Evolutionary conservation across 2,329 filamentous ascomycete genomes (phyloP).

Genomic region (Salinomyces thailandicus): DNA sequence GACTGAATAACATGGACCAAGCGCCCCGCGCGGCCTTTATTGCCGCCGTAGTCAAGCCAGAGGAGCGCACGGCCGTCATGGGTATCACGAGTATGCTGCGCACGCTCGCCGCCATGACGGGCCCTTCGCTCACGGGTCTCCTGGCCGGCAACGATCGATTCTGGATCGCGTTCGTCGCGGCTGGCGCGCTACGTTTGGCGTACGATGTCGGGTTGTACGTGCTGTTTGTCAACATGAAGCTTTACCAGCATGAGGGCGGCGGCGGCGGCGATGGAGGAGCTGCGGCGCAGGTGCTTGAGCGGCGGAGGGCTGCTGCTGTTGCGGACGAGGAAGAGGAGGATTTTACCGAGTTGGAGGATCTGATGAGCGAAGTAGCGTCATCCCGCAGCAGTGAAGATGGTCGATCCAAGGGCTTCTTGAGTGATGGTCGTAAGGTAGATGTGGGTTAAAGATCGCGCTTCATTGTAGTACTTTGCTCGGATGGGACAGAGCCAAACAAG

Average conservation of each 20-base stretch:
- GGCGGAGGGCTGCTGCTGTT: no score
- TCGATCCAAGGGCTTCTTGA: no score
- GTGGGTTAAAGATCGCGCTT: no score
- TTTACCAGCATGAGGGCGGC: slow-evolving; percentile 25
- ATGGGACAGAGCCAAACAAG: no score
- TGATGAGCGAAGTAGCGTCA: no score
- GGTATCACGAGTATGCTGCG: slow-evolving; percentile 54
- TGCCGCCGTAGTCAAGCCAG: slow-evolving; percentile 53
- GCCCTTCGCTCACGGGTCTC: slow-evolving; percentile 46
- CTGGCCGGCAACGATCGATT: slow-evolving; percentile 45
- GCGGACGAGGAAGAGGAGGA: no score
- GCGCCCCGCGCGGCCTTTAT: slow-evolving; percentile 57
- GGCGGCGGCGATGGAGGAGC: no score
- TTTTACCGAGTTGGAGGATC: no score
- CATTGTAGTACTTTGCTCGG: no score
- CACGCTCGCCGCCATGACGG: slow-evolving; percentile 47
- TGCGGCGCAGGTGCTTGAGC: no score
- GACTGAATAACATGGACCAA: slow-evolving; percentile 60
- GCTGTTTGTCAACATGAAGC: slow-evolving; percentile 49
- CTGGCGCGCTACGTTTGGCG: slow-evolving; percentile 42
- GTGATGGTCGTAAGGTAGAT: no score
- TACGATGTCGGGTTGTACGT: slow-evolving; percentile 51
- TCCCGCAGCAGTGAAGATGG: no score
- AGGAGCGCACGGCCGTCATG: slow-evolving; percentile 60
- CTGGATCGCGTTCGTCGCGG: slow-evolving; percentile 53